Base-by-base conservation (phyloP, 2,329 filamentous ascomycete genomes). In the Lecanosticta acicola region DNA sequence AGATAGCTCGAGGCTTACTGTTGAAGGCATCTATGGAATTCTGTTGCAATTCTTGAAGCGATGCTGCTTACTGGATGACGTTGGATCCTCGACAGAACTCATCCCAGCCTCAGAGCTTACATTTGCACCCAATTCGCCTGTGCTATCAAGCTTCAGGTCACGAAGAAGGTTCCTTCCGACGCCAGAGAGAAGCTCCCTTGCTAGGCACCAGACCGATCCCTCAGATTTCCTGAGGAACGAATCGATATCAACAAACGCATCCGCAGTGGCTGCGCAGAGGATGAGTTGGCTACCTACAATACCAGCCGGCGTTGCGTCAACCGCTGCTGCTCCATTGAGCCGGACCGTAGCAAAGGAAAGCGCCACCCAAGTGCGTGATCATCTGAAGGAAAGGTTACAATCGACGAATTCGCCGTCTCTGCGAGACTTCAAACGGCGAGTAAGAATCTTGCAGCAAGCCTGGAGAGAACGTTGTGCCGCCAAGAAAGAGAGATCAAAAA, bases 1-100 rank as follows among this genome's bases (percentile, higher is more conserved):
- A 20, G 54, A 56, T 26, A 54, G 46, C 35, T 51, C 51, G 17
- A 42, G 50, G 34, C 44, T 62, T 29, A 59, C 52, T 37, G 49
- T 50, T 8, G 59, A 62, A 18, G 58, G 54, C 5, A 51, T 59
- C 8, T 66, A 63, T 33, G 59, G 56, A 4, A 52, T 53, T 29
- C 50, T 66, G 7, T 47, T 66, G 3, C 49, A 56, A 20, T 62
- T 59, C n/a, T 51, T 67, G n/a, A 59, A 59, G 14, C 49, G 56
- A 43, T 67, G 65, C 48, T 65, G 62, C 37, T 39, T 63, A n/a
- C 53, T 67, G 10, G 64, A 66, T 26, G 62, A 65, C 36, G 56
- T 59, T 16, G 57, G 54, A 8, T 48, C 47, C 4, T 49, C 52
- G 4, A 53, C 54, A 8, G 54, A 59, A 13, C 47, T 55, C n/a